Percentiles rank a stretch among this genome's conserved stretches.
Evolutionary conservation across 345 rosid species (phyloP).

Genomic region (Tarenaya hassleriana): DNA sequence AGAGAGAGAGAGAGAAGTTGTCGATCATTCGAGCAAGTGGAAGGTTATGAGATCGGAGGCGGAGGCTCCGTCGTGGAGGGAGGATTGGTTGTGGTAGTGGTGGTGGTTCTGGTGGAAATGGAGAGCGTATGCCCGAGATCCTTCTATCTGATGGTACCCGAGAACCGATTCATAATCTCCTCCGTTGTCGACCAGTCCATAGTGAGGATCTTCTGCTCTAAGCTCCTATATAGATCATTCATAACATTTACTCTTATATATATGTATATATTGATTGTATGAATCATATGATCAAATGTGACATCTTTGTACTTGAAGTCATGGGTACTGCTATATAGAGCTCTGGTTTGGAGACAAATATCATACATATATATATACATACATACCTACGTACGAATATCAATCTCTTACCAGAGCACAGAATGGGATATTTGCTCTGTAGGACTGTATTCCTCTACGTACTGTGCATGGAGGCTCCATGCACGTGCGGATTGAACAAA

Average conservation of each 20-base stretch:
- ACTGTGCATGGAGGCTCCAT: no score
- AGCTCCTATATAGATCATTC: slow-evolving; percentile 29
- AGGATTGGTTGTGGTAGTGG: no score
- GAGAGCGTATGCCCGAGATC: slow-evolving; percentile 39
- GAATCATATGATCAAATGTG: no score
- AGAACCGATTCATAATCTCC: slow-evolving; percentile 44
- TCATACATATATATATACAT: no score
- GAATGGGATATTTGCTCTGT: not conserved
- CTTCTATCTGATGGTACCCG: slow-evolving; percentile 39
- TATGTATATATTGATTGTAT: no score
- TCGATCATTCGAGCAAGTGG: slow-evolving; percentile 27
- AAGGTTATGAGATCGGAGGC: slow-evolving; percentile 34
- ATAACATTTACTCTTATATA: not conserved
- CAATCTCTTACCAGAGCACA: not conserved
- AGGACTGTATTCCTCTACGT: not conserved
- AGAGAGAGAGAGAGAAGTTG: no score
- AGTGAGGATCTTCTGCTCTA: slow-evolving; percentile 55
- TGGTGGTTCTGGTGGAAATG: slow-evolving; percentile 35
- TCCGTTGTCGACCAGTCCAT: slow-evolving; percentile 54
- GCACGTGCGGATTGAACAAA: not conserved
- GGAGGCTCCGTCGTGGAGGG: slow-evolving; percentile 26
- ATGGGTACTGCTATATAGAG: no score
- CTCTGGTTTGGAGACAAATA: no score
- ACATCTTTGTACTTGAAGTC: not conserved
- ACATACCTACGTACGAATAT: no score